Evolutionary conservation across 306 rosid species (phyloP).

Genomic region (Carpinus fangiana): DNA sequence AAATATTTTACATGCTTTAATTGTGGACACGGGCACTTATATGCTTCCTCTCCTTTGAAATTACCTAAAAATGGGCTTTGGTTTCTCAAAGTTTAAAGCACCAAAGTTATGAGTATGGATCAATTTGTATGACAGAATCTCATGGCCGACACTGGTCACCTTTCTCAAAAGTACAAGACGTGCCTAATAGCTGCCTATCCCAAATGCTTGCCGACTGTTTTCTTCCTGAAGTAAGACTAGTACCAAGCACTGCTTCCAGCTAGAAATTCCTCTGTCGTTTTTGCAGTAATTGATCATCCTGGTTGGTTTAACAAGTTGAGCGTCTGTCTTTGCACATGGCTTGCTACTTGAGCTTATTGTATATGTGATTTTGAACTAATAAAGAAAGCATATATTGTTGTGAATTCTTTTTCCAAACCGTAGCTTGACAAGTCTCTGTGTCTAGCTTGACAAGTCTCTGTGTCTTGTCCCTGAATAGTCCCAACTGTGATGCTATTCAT

Average conservation of each 20-base stretch:
- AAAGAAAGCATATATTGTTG: neutral
- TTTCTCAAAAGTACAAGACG: constrained; percentile 16
- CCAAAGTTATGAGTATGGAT: constrained; percentile 27
- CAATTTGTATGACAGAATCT: constrained; percentile 38
- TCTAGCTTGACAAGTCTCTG: neutral
- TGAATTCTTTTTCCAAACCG: neutral
- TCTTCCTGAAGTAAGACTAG: neutral
- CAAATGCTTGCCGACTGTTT: constrained; percentile 7
- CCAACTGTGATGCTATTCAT: neutral
- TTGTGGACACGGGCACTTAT: neutral
- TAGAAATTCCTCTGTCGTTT: constrained; percentile 1
- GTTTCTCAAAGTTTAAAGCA: constrained; percentile 21
- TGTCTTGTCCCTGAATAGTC: neutral
- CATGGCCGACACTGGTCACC: constrained; percentile 33
- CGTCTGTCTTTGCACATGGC: constrained; percentile 33
- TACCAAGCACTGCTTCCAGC: neutral
- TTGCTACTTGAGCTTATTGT: constrained; percentile 22
- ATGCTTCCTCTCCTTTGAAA: constrained; percentile 28
- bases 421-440: neutral
- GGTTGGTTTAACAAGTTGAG: constrained; percentile 29
- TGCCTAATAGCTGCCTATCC: constrained; percentile 32
- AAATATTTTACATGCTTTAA: neutral
- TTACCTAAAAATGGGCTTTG: constrained; percentile 18
- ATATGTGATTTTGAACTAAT: neutral
- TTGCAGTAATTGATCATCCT: constrained; percentile 17